Conservation (phyloP, 768 basidiomycete species). For the Pholiota microspora region DNA sequence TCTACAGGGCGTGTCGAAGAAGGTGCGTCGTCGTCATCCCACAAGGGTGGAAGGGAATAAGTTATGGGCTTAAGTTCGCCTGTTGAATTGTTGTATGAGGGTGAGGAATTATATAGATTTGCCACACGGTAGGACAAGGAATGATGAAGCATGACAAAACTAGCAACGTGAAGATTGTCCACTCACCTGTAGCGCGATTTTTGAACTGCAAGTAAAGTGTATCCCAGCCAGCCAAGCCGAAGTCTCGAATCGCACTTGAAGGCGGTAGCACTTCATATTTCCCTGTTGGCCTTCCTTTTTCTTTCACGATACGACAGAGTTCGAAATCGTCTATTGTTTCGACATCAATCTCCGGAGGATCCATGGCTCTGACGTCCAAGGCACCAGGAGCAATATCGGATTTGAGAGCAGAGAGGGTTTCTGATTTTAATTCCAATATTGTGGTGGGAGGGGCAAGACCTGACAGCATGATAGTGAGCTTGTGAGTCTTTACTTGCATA, state of each 20-base stretch:
- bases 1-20: conserved; percentile 18
- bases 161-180: background rate
- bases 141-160: background rate
- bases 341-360: conserved; percentile 21
- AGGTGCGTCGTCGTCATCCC: conserved; percentile 59
- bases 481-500: conserved; percentile 72
- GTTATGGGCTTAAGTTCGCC: conserved; percentile 61
- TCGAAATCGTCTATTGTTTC: conserved; percentile 52
- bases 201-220: conserved; percentile 65
- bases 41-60: conserved; percentile 53
- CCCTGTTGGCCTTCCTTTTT: conserved; percentile 48
- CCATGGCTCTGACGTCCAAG: conserved; percentile 25
- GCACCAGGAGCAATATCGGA: conserved; percentile 41
- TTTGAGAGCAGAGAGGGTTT: conserved; percentile 59
- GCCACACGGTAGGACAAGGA: background rate
- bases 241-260: conserved; percentile 42
- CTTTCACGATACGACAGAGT: conserved; percentile 52
- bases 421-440: conserved; percentile 58
- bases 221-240: conserved; percentile 63
- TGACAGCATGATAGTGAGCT: conserved; percentile 61
- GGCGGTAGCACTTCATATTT: conserved; percentile 54
- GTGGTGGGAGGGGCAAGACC: conserved; percentile 47
- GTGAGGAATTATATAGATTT: conserved; percentile 5
- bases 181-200: conserved; percentile 57
- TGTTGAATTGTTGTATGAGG: conserved; percentile 15